phyloP scores from a whole-genome alignment of 371 early-diverging fungal genomes.

The Chytridium lagenaria region DNA sequence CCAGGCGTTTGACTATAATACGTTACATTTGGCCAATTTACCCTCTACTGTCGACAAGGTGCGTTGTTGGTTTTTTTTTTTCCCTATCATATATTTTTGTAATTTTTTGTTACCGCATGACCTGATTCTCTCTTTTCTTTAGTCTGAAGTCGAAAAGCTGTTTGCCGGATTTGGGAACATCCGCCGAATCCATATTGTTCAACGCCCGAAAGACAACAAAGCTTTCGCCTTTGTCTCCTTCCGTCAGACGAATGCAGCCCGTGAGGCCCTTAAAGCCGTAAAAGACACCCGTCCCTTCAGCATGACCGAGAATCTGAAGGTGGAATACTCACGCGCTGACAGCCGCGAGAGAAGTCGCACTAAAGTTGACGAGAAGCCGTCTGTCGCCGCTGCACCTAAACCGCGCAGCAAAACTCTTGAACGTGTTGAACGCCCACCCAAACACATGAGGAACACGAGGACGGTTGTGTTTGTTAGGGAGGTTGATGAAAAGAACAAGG shows the following conservation, averaged over 20 bases:
- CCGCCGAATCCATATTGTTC: conserved; percentile 47
- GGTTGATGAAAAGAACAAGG: not conserved
- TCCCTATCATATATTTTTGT: not conserved
- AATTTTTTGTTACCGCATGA: not conserved
- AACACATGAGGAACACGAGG: conserved; percentile 15
- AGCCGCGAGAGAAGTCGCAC: conserved; percentile 24
- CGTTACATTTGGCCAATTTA: conserved; percentile 30
- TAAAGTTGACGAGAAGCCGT: conserved; percentile 24
- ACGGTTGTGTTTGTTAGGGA: conserved; percentile 9
- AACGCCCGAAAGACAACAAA: conserved; percentile 47
- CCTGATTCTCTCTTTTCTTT: not conserved
- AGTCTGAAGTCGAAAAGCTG: conserved; percentile 45
- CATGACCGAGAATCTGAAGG: conserved; percentile 41
- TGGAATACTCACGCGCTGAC: conserved; percentile 40
- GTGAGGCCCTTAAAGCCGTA: conserved; percentile 27
- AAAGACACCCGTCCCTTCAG: conserved; percentile 36
- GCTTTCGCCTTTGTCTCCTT: conserved; percentile 52
- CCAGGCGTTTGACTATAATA: conserved; percentile 20
- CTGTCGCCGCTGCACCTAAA: conserved; percentile 22
- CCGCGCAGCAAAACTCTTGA: conserved; percentile 13
- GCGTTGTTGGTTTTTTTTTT: not conserved
- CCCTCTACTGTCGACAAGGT: conserved; percentile 31
- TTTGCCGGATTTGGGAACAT: conserved; percentile 38
- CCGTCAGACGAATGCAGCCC: conserved; percentile 29
- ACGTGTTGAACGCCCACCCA: not conserved